Base-by-base conservation (phyloP, 495 filamentous ascomycete genomes). In the Lophiotrema nucula region DNA sequence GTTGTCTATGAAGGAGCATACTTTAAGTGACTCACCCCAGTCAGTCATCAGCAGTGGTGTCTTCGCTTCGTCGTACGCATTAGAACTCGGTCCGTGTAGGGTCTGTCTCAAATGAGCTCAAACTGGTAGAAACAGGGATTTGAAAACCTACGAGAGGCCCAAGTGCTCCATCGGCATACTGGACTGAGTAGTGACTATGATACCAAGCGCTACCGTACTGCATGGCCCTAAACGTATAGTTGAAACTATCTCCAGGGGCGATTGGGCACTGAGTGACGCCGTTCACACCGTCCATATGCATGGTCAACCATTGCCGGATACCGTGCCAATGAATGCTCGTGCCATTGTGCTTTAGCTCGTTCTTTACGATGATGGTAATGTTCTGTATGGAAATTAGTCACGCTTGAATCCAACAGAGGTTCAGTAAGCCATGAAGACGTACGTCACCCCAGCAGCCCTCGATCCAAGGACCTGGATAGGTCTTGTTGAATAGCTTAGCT, bases 81-180 rank as follows among this genome's bases (percentile, higher is more conserved):
- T 69, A 13, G 73, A 76, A 2, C 73, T 68, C 2, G 84, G 84
- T 1, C 83, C 83, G 60, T 86, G 75, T 63, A 87, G 77, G 19
- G 70, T 56, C 54, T 41, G 39, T 22, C 4, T 3, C 12, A 28
- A 13, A 47, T 59, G 48, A 43, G 33, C 45, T 38, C 10, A 15
- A 44, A 21, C 18, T 15, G 5, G 23, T 19, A 46, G 15, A 6
- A 2, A 19, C n/a, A 52, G 53, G 77, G 62, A 3, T 6, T 11
- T 18, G 52, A 77, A 61, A 4, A 51, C 47, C 37, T 18, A 35
- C 27, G 12, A 87, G 72, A 11, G 81, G 63, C 12, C 83, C 83
- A 48, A 70, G 37, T 16, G 66, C 26, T 38, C 80, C 81, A 49
- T 79, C 77, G 43, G 68, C 71, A 59, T 83, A 83, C 62, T 64